Base-by-base conservation (phyloP, 2,329 filamentous ascomycete species). In the Diaporthe nobilis region DNA sequence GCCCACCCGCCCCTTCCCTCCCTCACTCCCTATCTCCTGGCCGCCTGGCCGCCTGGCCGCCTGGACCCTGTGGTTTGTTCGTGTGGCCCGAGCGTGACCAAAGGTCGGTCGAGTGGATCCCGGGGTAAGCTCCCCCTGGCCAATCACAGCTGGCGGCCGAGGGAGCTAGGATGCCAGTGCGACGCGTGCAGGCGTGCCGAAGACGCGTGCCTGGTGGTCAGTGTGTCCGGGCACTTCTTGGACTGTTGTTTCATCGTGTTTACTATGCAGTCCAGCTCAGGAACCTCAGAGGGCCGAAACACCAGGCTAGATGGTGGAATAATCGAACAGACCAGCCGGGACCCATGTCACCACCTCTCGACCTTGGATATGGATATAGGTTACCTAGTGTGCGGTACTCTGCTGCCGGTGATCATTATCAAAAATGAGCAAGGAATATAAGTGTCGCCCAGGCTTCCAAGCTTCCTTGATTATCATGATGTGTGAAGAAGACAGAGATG, bases 181-280 rank as follows among this genome's bases (percentile, higher is more conserved):
- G 65, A 68, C 65, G 65, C 65, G 65, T 68, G 31, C 57, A 39
- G 47, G 39, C n/a, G 60, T 47, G 60, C 60, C 13, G 17, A 5
- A 20, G 47, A 39, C 65, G 65, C 65, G 65, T 68, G 31, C 47
- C n/a, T 68, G 65, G 47, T 68, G 47, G 65, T 53, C 47, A 53
- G 47, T 53, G 65, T 51, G 65, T 39, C 34, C 20, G 9, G 13
- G 34, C 17, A 25, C 20, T 60, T 60, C 57, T 31, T 25, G 34
- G 22, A 25, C 57, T 39, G 31, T 53, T 68, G 65, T 68, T 68
- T 68, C 65, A 53, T 68, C 65, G 65, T 68, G 47, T 68, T 68
- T 68, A 68, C 65, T 53, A 68, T 22, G 12, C 34, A 17, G 31
- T 39, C 63, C 31, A 37, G 31, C 63, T 15, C 44, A 67, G 44